Conservation (phyloP, 2,329 filamentous ascomycete genomes). For the Nemania sp. region DNA sequence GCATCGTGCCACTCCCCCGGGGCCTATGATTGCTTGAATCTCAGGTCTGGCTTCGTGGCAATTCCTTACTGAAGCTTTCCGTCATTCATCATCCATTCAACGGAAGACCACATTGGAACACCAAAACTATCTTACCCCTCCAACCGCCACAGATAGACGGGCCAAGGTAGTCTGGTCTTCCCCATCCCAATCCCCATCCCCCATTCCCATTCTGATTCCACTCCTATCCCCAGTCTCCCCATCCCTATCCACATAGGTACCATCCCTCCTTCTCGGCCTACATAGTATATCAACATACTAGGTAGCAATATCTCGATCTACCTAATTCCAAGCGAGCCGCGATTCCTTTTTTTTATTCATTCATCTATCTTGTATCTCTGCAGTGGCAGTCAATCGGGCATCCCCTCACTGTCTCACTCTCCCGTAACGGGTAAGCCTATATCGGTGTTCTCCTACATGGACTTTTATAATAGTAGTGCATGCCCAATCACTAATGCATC, state of each 20-base stretch:
- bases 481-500: conserved; percentile 36
- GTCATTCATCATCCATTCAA: conserved; percentile 36
- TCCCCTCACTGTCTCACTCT: background rate
- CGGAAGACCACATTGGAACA: conserved; percentile 32
- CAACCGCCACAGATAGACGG: conserved; percentile 19
- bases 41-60: conserved; percentile 51
- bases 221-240: too few species aligned
- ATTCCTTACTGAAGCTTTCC: conserved; percentile 47
- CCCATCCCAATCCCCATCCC: background rate
- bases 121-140: conserved; percentile 34
- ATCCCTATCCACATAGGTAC: background rate
- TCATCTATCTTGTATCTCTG: background rate
- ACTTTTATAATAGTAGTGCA: conserved; percentile 3
- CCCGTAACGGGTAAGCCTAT: conserved; percentile 25
- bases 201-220: background rate
- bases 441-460: conserved; percentile 20
- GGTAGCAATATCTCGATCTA: conserved; percentile 12
- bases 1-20: conserved; percentile 46
- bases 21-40: conserved; percentile 44
- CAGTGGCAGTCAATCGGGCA: conserved; percentile 22
- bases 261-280: background rate
- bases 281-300: background rate
- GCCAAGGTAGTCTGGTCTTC: conserved; percentile 12
- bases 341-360: background rate
- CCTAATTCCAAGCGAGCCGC: conserved; percentile 9